These are phyloP conservation scores for Schizophyllum commune DNA, from an alignment of 1,284 basidiomycete species.

Conservation along the genomic window DNA sequence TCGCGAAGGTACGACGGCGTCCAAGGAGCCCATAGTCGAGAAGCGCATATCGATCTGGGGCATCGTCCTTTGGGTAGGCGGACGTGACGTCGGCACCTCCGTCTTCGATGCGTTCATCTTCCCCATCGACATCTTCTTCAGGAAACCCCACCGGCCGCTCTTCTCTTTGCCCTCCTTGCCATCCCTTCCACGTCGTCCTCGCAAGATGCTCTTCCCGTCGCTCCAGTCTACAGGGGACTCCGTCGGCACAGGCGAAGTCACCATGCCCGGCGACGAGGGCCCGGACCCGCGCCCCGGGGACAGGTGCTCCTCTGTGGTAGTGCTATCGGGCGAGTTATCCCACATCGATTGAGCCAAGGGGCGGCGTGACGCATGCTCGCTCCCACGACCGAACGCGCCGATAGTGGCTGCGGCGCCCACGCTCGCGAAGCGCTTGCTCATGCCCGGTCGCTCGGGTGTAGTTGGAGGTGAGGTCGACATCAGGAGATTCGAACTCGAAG, in stretches of 20 bases:
- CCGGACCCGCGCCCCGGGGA: conserved; percentile 2
- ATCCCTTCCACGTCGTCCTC: conserved; percentile 29
- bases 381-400: conserved; percentile 23
- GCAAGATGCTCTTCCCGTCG: conserved; percentile 21
- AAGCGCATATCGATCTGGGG: conserved; percentile 58
- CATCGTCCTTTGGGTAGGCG: conserved; percentile 14
- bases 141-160: conserved; percentile 79
- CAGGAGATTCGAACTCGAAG: conserved; percentile 57
- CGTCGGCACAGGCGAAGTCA: conserved; percentile 5
- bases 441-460: conserved; percentile 25
- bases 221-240: not conserved
- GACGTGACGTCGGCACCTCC: conserved; percentile 40
- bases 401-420: conserved; percentile 43
- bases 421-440: conserved; percentile 58
- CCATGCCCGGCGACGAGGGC: conserved; percentile 2
- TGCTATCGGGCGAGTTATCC: conserved; percentile 27
- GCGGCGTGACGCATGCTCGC: conserved; percentile 27
- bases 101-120: conserved; percentile 46
- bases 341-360: conserved; percentile 46
- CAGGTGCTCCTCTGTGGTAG: conserved; percentile 4
- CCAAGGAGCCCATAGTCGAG: conserved; percentile 55
- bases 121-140: conserved; percentile 96
- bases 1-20: conserved; percentile 25
- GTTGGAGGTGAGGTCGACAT: conserved; percentile 18
- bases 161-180: conserved; percentile 45